Base-by-base conservation (phyloP, 805 yeast genomes). In the Wickerhamiella australiensis region DNA sequence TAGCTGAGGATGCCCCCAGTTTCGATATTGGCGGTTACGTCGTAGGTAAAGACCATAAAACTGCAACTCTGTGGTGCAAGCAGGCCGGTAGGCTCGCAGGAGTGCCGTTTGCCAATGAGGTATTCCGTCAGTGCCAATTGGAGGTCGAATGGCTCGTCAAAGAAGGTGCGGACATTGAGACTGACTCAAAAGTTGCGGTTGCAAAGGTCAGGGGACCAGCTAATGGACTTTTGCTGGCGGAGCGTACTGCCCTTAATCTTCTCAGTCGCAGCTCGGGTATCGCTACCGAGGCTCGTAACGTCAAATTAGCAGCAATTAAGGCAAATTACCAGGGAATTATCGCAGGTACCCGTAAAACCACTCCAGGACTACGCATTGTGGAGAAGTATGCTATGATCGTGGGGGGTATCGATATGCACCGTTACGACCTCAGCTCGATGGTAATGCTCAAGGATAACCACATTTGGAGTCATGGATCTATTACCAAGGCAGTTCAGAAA, bases 341-440 rank as follows among this genome's bases (percentile, higher is more conserved):
- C 62, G 96, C 97, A 0, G 97, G 96, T 5, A 88, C 97, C 1
- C 76, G 97, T 62, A 88, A 88, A 67, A 90, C 96, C n/a, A 90
- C 97, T 0, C 97, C 97, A 0, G 97, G 97, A 0, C 74, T 88
- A 54, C 77, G 97, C 60, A 70, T 80, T 40, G 67, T 90, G 51
- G 97, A 88, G 62, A 88, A 88, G 64, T 88, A 88, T 66, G 82
- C 95, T 21, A 90, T 88, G 97, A 68, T 85, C 27, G 94, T 88
- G 8, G 97, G 96, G 27, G 96, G 96, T 2, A 83, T 85, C 50
- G 97, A 88, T 62, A 75, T 92, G 50, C 97, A 88, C 65, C 73
- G 97, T 55, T 85, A 85, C 61, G 96, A 90, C 62, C 75, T 88
- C 50, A 80, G 92, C 42, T 77, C 92, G 1, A 88, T 88, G 97